Evolutionary conservation across 805 yeast genomes (phyloP), one percentile per base, ranked within the genome.

Genomic region (Suhomyces kilbournensis): DNA sequence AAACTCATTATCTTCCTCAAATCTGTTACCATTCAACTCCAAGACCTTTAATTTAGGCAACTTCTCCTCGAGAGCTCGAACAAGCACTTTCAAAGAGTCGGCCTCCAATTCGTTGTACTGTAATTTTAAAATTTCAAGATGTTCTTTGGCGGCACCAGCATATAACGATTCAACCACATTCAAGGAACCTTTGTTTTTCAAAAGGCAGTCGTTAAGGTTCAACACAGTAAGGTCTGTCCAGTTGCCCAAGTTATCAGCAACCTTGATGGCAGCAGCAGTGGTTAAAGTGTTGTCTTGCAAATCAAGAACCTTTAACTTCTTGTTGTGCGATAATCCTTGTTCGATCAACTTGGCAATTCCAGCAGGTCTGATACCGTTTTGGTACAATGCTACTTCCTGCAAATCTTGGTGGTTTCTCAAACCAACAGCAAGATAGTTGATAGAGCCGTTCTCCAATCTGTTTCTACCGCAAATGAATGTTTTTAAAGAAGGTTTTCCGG

Each of bases 401-500:
- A 92, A 77, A 49, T 84, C 81, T 43, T 80, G 77, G 69, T 94
- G 97, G 49, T 86, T 85, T 66, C 87, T 86, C 60, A 94, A 79
- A 54, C 96, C 97, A 52, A 89, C 76, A 8, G 97, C 83, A 72
- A 96, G 80, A 58, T 88, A 86, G 61, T 84, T 84, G 69, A 90
- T 82, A 5, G 97, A 91, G 2, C 98, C 99, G 68, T 91, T 91
- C 69, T 94, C 99, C 59, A 94, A 80, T 71, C 99, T 87, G 72
- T 94, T 94, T 73, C 99, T 83, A 57, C 99, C 99, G 73, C 99
- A 94, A 63, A 94, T 82, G 59, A 94, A 93, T 1, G 97, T 90
- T 62, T 86, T 85, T 65, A 91, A 79, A 14, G 81, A 70, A 30
- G 76, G 71, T 50, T 81, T 72, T 20, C 79, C 75, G 42, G 72